A percentile compares a stretch with the other conserved stretches of the same genome.
Evolutionary conservation across 306 rosid species (phyloP).

Genomic region (Glycine soja): DNA sequence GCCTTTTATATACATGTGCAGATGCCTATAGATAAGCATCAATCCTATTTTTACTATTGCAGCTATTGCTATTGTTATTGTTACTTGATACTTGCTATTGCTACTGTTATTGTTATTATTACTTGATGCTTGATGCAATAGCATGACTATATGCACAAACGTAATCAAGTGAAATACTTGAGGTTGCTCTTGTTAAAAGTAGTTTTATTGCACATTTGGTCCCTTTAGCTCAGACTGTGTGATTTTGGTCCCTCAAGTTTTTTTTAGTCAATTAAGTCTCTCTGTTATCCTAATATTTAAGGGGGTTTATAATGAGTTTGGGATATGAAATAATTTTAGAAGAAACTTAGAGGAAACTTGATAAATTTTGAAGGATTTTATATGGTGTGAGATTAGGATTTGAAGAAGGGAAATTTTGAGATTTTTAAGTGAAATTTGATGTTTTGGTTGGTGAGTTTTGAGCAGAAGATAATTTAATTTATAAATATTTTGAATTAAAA

Average conservation of each 20-base stretch:
- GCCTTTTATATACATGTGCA: conserved; percentile 10
- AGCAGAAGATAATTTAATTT: background rate
- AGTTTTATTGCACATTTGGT: background rate
- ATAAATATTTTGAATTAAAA: background rate
- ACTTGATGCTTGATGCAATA: conserved; percentile 6
- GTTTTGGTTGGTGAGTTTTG: background rate
- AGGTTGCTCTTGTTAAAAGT: conserved; percentile 27
- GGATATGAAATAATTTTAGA: background rate
- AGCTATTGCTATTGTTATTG: conserved; percentile 1
- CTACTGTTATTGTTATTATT: conserved; percentile 2
- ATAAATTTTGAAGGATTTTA: background rate
- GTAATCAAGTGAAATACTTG: conserved; percentile 19
- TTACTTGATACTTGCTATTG: background rate
- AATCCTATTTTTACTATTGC: conserved; percentile 31
- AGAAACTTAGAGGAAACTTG: background rate
- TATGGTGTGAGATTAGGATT: background rate
- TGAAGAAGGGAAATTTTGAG: background rate
- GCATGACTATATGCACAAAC: conserved; percentile 3
- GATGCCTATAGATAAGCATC: conserved; percentile 30
- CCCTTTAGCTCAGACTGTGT: background rate
- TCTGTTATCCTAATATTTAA: background rate
- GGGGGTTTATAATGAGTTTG: background rate
- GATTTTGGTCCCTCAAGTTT: background rate
- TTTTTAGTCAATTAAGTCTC: background rate
- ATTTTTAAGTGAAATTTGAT: background rate